Evolutionary conservation across 1,284 basidiomycete species (phyloP).

Genomic region (Malassezia pachydermatis): DNA sequence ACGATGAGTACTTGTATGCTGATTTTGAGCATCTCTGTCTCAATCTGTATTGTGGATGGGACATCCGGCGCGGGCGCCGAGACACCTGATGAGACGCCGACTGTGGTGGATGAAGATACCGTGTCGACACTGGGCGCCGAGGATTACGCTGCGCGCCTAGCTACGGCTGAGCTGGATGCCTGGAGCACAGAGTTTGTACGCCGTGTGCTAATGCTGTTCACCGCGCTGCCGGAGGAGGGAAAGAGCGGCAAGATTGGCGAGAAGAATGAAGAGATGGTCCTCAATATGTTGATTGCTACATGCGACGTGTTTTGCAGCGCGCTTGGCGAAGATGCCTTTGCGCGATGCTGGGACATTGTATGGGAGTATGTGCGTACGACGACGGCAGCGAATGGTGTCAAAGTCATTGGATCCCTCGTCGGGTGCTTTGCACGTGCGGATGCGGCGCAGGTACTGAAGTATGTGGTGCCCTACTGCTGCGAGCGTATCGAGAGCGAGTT

Average conservation of each 20-base stretch:
- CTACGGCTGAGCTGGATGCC: constrained; percentile 66
- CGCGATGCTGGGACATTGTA: constrained; percentile 72
- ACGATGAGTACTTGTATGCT: constrained; percentile 68
- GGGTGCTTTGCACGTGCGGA: constrained; percentile 72
- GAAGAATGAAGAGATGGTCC: constrained; percentile 70
- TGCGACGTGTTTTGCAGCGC: constrained; percentile 76
- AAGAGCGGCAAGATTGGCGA: constrained; percentile 63
- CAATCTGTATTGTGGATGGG: constrained; percentile 72
- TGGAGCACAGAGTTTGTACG: constrained; percentile 84
- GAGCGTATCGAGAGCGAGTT: constrained; percentile 76
- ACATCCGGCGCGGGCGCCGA: constrained; percentile 1
- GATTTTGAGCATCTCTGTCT: constrained; percentile 65
- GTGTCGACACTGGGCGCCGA: constrained; percentile 53
- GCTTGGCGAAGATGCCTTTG: constrained; percentile 75
- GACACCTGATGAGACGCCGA: background rate
- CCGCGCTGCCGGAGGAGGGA: constrained; percentile 88
- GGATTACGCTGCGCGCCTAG: constrained; percentile 54
- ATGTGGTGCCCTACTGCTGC: constrained; percentile 69
- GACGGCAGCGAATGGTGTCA: constrained; percentile 64
- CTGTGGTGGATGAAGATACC: constrained; percentile 15
- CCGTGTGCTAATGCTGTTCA: constrained; percentile 73
- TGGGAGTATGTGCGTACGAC: constrained; percentile 71
- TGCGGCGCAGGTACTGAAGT: constrained; percentile 65
- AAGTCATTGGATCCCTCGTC: constrained; percentile 79
- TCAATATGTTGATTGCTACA: constrained; percentile 70